These are phyloP conservation scores for Phaeosphaeria sp. DNA, from an alignment of 2,329 filamentous ascomycete species.

Conservation along the genomic window DNA sequence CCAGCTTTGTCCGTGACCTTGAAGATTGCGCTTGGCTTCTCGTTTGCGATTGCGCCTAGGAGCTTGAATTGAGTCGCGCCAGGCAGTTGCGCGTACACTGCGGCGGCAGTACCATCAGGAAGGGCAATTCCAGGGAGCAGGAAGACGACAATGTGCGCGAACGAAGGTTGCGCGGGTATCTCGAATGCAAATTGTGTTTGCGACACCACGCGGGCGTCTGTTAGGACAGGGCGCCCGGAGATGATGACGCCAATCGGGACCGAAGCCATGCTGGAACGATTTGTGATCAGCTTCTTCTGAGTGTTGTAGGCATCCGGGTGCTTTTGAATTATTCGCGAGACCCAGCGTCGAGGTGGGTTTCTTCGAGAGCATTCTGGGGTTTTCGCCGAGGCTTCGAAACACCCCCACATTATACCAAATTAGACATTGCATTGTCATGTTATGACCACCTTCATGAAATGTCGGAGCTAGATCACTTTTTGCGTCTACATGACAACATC, in stretches of 20 bases:
- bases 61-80: conserved; percentile 72
- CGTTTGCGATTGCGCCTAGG: conserved; percentile 85
- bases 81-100: conserved; percentile 85
- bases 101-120: conserved; percentile 78
- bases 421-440: neutral
- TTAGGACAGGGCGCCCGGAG: conserved; percentile 66
- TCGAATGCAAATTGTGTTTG: conserved; percentile 69
- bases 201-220: conserved; percentile 61
- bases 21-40: conserved; percentile 93
- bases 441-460: conserved; percentile 12
- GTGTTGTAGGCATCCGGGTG: neutral
- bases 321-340: neutral
- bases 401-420: neutral
- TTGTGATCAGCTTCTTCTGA: neutral
- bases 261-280: conserved; percentile 49
- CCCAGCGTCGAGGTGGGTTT: neutral
- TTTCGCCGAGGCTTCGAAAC: conserved; percentile 19
- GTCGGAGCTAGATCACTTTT: conserved; percentile 22
- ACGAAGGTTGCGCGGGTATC: conserved; percentile 67
- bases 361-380: conserved; percentile 27
- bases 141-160: conserved; percentile 85
- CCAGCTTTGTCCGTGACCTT: conserved; percentile 63
- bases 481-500: neutral
- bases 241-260: conserved; percentile 67
- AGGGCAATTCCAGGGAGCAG: conserved; percentile 79